Evolutionary conservation across 768 basidiomycete genomes (phyloP).

Genomic region (Chalciporus chontae): DNA sequence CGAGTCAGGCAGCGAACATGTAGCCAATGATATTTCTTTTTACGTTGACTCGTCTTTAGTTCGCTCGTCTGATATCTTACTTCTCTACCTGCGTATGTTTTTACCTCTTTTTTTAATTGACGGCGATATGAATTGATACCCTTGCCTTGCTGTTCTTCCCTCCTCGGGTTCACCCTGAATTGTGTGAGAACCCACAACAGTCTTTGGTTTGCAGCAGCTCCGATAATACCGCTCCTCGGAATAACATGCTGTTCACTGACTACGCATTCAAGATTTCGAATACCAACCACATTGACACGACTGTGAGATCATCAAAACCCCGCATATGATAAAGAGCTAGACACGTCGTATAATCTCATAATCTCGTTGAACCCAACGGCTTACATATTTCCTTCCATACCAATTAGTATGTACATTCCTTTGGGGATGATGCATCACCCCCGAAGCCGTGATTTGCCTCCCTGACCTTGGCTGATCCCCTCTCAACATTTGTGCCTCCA

Average conservation of each 20-base stretch:
- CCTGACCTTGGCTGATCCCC: not conserved
- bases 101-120: constrained; percentile 13
- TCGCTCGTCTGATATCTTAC: not conserved
- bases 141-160: not conserved
- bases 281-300: too few species aligned
- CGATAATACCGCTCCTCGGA: too few species aligned
- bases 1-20: not conserved
- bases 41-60: not conserved
- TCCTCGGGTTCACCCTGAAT: not conserved
- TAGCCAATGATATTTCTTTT: not conserved
- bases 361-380: too few species aligned
- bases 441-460: not conserved
- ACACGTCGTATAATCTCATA: too few species aligned
- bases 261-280: too few species aligned
- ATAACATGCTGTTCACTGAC: too few species aligned
- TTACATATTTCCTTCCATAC: too few species aligned
- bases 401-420: not conserved
- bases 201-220: not conserved
- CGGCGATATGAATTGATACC: constrained; percentile 9
- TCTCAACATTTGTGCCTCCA: too few species aligned
- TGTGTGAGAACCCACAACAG: not conserved
- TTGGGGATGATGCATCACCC: not conserved
- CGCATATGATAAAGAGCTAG: too few species aligned
- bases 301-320: too few species aligned
- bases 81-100: constrained; percentile 7